Conservation (phyloP, 108 stramenopile genomes). For the Cyclotella kingstonii region DNA sequence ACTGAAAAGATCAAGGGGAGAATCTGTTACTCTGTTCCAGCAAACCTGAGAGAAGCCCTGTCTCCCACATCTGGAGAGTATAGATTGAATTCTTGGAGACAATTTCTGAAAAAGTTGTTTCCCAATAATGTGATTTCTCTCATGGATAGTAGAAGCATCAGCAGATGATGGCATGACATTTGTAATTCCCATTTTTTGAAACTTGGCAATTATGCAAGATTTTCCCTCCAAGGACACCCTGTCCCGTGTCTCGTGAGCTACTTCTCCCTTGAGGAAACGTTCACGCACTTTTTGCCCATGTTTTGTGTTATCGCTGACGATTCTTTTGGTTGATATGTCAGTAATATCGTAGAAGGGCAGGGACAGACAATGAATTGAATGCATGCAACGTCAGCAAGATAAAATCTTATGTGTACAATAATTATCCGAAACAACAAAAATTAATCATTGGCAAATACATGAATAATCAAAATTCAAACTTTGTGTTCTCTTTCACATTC, state of each 20-base stretch:
- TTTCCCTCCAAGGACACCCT: slow-evolving; percentile 4
- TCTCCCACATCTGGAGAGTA: slow-evolving; percentile 21
- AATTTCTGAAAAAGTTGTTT: slow-evolving; percentile 13
- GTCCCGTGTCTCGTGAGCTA: too few species aligned
- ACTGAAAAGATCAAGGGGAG: too few species aligned
- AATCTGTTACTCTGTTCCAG: too few species aligned
- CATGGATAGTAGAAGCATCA: too few species aligned
- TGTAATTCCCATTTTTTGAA: slow-evolving; percentile 9
- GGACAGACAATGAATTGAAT: too few species aligned
- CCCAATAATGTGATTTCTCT: not conserved
- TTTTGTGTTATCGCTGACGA: slow-evolving; percentile 6
- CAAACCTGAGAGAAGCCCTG: not conserved
- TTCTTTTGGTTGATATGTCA: too few species aligned
- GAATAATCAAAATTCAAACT: too few species aligned
- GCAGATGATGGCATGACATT: too few species aligned
- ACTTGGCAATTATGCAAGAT: not conserved
- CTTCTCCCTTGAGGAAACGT: slow-evolving; percentile 32
- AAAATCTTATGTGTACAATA: not conserved
- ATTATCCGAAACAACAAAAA: too few species aligned
- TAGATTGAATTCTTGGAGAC: slow-evolving; percentile 18
- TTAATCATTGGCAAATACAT: too few species aligned
- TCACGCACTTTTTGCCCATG: slow-evolving; percentile 7
- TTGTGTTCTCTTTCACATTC: too few species aligned
- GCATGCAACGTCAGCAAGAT: slow-evolving; percentile 1
- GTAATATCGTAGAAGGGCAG: too few species aligned